phyloP scores from a whole-genome alignment of 257 asterid species.

The Nicotiana knightiana region DNA sequence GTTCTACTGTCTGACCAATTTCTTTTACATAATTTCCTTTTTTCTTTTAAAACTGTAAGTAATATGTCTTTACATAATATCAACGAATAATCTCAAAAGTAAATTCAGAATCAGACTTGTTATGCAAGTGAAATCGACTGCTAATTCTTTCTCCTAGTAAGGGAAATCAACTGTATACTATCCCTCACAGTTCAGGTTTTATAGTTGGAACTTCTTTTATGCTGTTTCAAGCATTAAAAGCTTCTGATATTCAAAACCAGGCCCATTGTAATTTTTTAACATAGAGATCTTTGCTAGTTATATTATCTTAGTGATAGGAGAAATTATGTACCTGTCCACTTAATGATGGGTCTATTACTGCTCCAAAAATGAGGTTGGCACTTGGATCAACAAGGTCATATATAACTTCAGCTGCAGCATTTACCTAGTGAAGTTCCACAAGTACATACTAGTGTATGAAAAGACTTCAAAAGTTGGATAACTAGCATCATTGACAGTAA shows the following conservation, averaged over 20 bases:
- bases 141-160: not conserved
- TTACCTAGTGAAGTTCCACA: conserved; percentile 42
- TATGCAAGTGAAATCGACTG: not conserved
- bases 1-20: not conserved
- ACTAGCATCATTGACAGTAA: not conserved
- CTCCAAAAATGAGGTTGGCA: conserved; percentile 96
- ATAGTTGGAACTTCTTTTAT: not conserved
- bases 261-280: not conserved
- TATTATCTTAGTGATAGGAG: not conserved
- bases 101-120: not conserved
- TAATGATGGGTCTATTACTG: conserved; percentile 83
- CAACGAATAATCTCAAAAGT: not conserved
- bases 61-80: not conserved
- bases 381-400: conserved; percentile 92
- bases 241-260: not conserved
- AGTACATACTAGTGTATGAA: not conserved
- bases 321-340: conserved; percentile 62
- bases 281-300: not conserved
- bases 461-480: not conserved
- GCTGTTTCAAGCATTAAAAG: not conserved
- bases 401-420: conserved; percentile 95
- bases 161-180: not conserved
- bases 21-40: not conserved
- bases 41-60: not conserved
- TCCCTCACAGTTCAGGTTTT: not conserved